Base-by-base conservation (phyloP, 116 monocot genomes). In the Trichopus zeylanicus region DNA sequence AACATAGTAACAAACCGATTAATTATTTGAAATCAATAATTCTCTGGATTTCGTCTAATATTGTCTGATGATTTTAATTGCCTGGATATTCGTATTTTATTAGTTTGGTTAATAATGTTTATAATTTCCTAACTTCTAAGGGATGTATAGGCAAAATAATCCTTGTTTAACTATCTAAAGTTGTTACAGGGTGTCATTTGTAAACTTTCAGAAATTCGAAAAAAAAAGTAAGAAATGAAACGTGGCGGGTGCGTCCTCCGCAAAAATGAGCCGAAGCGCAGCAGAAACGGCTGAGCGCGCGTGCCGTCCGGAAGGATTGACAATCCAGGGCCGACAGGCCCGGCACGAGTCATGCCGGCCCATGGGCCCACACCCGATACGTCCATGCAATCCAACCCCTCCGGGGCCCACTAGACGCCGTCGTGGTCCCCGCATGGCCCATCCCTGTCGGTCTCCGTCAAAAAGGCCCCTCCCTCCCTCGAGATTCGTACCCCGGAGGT, bases 401-500 rank as follows among this genome's bases (percentile, higher is more conserved):
- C 34, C 5, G 49, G 49, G 23, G 7, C 49, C 49, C 19, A 22
- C 49, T 8, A 7, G 9, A 5, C 6, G 0, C 4, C 19, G 5
- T 7, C 19, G 23, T 49, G 23, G 49, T 8, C 19, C 19, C 23
- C 49, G 8, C 23, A 5, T 22, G 34, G 34, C 34, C 34, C 10
- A 5, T 35, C 34, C 34, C 10, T 10, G 7, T 35, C 10, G 33
- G 57, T 57, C 57, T 15, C 57, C 32, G 57, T 57, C 57, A 57
- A 57, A 57, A 56, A 49, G 19, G 23, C 23, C 15, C 23, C 34
- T 35, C 34, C 10, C 34, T 35, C 34, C 10, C 34, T 35, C 34
- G 5, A 35, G 7, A 35, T 35, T 35, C 34, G 34, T 35, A 5
- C 7, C 34, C 34, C 10, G n/a, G n/a, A n/a, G n/a, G n/a, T n/a